Base-by-base conservation (phyloP, 139 green algal species). In the Auxenochlorella protothecoides region DNA sequence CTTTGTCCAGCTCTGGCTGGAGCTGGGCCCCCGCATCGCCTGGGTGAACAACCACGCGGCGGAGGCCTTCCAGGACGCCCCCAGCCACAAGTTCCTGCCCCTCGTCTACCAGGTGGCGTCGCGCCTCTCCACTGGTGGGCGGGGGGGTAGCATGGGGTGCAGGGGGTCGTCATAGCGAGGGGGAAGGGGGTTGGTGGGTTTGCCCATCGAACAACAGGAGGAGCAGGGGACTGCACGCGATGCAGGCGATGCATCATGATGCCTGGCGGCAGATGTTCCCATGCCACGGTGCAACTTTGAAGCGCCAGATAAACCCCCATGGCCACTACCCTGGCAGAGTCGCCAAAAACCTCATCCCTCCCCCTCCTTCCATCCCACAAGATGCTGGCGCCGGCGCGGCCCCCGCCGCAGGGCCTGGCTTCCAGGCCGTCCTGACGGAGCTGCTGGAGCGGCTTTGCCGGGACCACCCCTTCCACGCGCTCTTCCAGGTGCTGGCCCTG, bases 61-160 rank as follows among this genome's bases (percentile, higher is more conserved):
- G 5, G 15, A 52, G 2, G 72, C 69, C 14, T 74, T 93, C 10
- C n/a, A 65, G 8, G n/a, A 79, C 60, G 79, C 88, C 7, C 88
- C 93, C 7, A 88, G 85, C 53, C 72, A 86, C 80, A 98, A 98
- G 80, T 93, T 97, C 77, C 78, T 98, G 62, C 86, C 88, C 3
- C 83, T 98, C 9, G 79, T 91, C 44, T 96, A 97, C 81, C 93
- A 98, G 80, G 84, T 97, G 15, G 88, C 81, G 6, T 89, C 86
- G 2, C 76, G 88, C 27, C 68, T 92, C 64, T 64, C 62, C n/a
- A 63, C 63, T 51, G 68, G 67, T 68, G 73, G 13, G 61, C 4
- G 13, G n/a, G 65, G 3, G 63, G 16, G 27, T 44, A 44, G 27
- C 27, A 44, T 44, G 27, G 63, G 11, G 10, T 65, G 65, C 65